Base-by-base conservation (phyloP, 352 stramenopile species). In the Pilasporangium apinafurcum region DNA sequence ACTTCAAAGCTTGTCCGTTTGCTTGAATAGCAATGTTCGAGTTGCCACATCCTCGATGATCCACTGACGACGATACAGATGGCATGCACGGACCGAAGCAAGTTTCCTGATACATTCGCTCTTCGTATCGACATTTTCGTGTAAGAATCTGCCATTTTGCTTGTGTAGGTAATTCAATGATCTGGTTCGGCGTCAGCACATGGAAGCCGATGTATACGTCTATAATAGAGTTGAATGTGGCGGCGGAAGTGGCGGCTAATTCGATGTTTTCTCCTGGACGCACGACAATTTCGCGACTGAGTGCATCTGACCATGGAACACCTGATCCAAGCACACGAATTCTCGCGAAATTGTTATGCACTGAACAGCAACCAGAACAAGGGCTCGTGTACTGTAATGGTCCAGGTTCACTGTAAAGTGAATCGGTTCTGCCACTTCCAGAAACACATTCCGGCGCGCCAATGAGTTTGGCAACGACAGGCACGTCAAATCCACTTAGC, bases 191-290 rank as follows among this genome's bases (percentile, higher is more conserved):
- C 0, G 75, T 86, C 26, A 86, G 59, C 12, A 86, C 56, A 33
- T 91, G 79, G 49, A 91, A 91, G 18, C 53, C 73, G 4, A 91
- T 4, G 49, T 80, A 84, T 5, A 88, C 73, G 37, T 87, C 71
- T 1, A 68, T 48, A 40, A 77, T 49, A 10, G 79, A 61, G 51
- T 83, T 84, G 51, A 87, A 88, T 18, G 65, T 63, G 3, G 50
- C 25, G 0, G 79, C 71, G 1, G 73, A 68, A n/a, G 48, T 59
- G 5, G 64, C 65, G 12, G 56, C 44, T 4, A 88, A 48, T 37
- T 86, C 70, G 21, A 88, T 46, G 6, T 54, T 53, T 14, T 86
- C 56, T 1, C 69, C 70, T 14, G 70, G 68, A 1, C 41, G 46
- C 13, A 84, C 37, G 9, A 82, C 46, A 12, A 81, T 52, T 34